Percentiles rank a stretch among this genome's conserved stretches.
Evolutionary conservation across 2,329 filamentous ascomycete genomes (phyloP).

Genomic region (Phialophora expanda): DNA sequence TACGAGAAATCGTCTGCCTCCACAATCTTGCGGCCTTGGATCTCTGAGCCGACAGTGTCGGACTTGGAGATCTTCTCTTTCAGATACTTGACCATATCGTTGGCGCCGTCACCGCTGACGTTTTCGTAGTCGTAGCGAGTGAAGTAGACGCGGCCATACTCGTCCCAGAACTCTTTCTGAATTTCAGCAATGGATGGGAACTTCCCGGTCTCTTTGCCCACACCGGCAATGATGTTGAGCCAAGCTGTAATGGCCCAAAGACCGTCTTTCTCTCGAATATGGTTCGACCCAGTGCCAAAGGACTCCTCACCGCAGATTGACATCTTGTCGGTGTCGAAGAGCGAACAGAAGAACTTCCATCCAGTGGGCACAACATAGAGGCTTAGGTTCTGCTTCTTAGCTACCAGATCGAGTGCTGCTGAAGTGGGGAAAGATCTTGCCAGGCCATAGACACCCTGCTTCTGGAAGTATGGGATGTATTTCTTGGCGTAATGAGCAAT

Average conservation of each 20-base stretch:
- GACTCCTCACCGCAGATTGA: conserved; percentile 99
- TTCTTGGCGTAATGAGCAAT: conserved; percentile 90
- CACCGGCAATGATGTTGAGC: conserved; percentile 97
- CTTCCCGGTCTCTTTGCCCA: conserved; percentile 73
- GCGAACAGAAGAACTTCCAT: conserved; percentile 98
- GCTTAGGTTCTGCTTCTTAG: conserved; percentile 88
- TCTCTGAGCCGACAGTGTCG: conserved; percentile 81
- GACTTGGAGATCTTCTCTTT: conserved; percentile 72
- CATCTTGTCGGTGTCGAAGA: conserved; percentile 93
- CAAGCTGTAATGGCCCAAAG: conserved; percentile 97
- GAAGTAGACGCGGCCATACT: conserved; percentile 97
- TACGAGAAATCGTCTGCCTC: conserved; percentile 97
- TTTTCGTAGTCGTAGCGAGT: conserved; percentile 98
- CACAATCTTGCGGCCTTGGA: conserved; percentile 80
- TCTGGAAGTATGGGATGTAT: conserved; percentile 97
- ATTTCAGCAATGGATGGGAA: conserved; percentile 89
- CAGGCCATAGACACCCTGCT: conserved; percentile 92
- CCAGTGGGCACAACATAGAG: conserved; percentile 97
- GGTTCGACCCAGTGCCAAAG: conserved; percentile 97
- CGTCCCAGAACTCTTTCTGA: conserved; percentile 95
- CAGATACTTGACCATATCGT: conserved; percentile 84
- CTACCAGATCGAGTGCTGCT: conserved; percentile 91
- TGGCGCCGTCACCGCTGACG: conserved; percentile 86
- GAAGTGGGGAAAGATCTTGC: conserved; percentile 98
- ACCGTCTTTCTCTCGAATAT: conserved; percentile 98